Base-by-base conservation (phyloP, 1,284 basidiomycete species). In the Marasmius fiardii region DNA sequence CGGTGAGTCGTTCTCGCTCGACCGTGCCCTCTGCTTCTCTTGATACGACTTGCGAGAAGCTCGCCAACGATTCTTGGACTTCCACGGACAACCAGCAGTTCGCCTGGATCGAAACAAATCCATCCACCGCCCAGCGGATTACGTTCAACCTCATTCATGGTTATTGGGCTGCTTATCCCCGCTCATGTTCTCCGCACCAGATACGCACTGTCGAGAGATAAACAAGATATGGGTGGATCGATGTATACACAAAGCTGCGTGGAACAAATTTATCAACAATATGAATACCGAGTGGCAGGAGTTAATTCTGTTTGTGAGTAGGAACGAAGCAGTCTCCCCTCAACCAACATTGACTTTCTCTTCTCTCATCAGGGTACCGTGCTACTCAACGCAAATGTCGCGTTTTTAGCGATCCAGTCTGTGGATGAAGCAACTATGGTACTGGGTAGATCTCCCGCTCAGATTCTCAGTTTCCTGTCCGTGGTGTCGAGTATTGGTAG, bases 61-160 rank as follows among this genome's bases (percentile, higher is more conserved):
- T 3, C 66, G 68, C n/a, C 69, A 77, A 34, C 71, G 71, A 26
- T 83, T 80, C 61, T 39, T 78, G 3, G 74, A 86, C 57, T 78
- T 75, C 58, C 65, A 82, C 21, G 85, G 83, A 2, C 75, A 83
- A 61, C 67, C 74, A 0, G 73, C 73, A 21, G 80, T 78, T 0
- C 79, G 85, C 1, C 69, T 83, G 5, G 65, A 71, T 41, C 70
- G 72, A 12, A 67, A 76, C 47, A 73, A 79, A 59, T 74, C 74
- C 1, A 64, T 82, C 2, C 63, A 70, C 61, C 20, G 20, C 16
- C 24, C 51, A 3, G 73, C 55, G 8, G 31, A 53, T 4, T 35
- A 55, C 1, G 26, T 43, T 16, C 59, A 54, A 4, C 53, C 50
- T 23, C 61, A 60, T 12, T 63, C 69, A 2, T 64, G 53, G 34